These are phyloP conservation scores for Astrocystis sublimbata DNA, from an alignment of 495 filamentous ascomycete genomes.

Conservation along the genomic window DNA sequence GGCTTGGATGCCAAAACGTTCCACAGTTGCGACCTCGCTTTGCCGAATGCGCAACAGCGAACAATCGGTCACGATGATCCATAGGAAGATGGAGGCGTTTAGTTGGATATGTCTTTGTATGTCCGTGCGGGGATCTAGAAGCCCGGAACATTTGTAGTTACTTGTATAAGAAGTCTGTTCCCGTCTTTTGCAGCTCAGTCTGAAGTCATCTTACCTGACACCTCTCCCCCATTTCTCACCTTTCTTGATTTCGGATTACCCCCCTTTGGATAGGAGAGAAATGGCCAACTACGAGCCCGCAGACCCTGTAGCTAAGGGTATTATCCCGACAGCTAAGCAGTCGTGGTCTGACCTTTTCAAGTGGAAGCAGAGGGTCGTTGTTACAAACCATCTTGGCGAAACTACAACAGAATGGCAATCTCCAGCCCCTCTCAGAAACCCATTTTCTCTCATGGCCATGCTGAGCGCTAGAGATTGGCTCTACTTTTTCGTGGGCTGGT, in stretches of 20 bases:
- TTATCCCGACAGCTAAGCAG: conserved; percentile 59
- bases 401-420: conserved; percentile 58
- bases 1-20: neutral
- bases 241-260: neutral
- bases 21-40: neutral
- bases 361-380: conserved; percentile 66
- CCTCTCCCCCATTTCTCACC: neutral
- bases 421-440: conserved; percentile 61
- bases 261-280: neutral
- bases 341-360: conserved; percentile 62
- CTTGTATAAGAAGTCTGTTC: conserved; percentile 6
- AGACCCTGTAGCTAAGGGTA: conserved; percentile 60
- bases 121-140: neutral
- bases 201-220: neutral
- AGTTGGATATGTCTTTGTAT: neutral
- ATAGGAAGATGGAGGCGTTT: neutral
- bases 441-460: conserved; percentile 59
- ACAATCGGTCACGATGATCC: neutral
- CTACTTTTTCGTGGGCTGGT: conserved; percentile 64
- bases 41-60: neutral
- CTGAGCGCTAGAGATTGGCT: conserved; percentile 59
- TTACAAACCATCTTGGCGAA: conserved; percentile 60
- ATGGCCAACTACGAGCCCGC: conserved; percentile 50
- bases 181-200: neutral
- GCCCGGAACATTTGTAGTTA: too few species aligned